A percentile compares a stretch with the other conserved stretches of the same genome.
These are phyloP conservation scores for Polychaeton citri DNA, from an alignment of 2,329 filamentous ascomycete species.

Conservation along the genomic window DNA sequence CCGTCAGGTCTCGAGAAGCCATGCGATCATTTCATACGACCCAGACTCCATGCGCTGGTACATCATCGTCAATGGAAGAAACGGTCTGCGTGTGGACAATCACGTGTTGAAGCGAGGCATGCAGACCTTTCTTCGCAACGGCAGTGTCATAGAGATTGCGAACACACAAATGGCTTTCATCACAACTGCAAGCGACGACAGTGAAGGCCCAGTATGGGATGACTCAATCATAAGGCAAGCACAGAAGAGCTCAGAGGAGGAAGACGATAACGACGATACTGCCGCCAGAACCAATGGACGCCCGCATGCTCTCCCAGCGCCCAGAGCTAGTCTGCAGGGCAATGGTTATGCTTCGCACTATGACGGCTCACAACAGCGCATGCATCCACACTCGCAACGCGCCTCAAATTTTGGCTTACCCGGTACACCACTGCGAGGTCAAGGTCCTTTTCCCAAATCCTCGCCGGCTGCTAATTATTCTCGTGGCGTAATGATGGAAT, in stretches of 20 bases:
- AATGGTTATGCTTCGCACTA: slow-evolving; percentile 10
- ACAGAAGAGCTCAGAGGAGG: slow-evolving; percentile 28
- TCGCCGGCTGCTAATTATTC: slow-evolving; percentile 34
- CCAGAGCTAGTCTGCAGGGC: slow-evolving; percentile 10
- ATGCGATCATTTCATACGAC: slow-evolving; percentile 37
- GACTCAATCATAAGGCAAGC: slow-evolving; percentile 24
- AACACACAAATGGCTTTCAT: slow-evolving; percentile 98
- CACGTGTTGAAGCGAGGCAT: slow-evolving; percentile 52
- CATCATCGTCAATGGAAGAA: slow-evolving; percentile 77
- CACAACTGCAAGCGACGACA: slow-evolving; percentile 61
- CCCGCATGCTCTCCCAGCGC: slow-evolving; percentile 6
- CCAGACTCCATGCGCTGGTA: slow-evolving; percentile 52
- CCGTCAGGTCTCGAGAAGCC: slow-evolving; percentile 35
- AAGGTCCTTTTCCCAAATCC: slow-evolving; percentile 25
- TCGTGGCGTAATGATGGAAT: slow-evolving; percentile 39
- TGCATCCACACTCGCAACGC: slow-evolving; percentile 24
- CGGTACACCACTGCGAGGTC: slow-evolving; percentile 22
- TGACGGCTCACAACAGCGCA: slow-evolving; percentile 12
- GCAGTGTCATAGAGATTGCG: slow-evolving; percentile 81
- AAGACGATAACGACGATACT: slow-evolving; percentile 23
- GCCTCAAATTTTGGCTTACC: slow-evolving; percentile 18
- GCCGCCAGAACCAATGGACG: slow-evolving; percentile 6
- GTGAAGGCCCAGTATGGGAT: slow-evolving; percentile 52
- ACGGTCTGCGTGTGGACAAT: slow-evolving; percentile 78
- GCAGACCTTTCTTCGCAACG: slow-evolving; percentile 59